Evolutionary conservation across 2,329 filamentous ascomycete species (phyloP).

Genomic region (Aspergillus costaricaensis): DNA sequence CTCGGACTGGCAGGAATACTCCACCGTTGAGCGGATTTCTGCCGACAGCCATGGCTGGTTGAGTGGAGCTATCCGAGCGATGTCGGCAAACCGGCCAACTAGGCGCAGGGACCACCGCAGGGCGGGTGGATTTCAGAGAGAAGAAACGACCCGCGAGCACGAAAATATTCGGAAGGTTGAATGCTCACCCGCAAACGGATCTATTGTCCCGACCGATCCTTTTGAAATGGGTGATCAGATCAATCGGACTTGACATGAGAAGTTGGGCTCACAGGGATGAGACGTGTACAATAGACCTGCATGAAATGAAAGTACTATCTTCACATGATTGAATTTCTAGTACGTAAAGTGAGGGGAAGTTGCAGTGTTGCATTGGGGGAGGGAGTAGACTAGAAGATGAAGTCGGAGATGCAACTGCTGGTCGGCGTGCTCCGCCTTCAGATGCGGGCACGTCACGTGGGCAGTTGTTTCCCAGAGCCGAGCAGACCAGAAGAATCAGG

Average conservation of each 20-base stretch:
- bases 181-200: background rate
- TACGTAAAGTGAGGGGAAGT: background rate
- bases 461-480: background rate
- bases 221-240: too few relatives aligned
- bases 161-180: background rate
- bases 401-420: background rate
- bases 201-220: background rate
- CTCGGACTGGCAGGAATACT: background rate
- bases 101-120: background rate
- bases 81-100: slow-evolving; percentile 13
- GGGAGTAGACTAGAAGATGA: background rate
- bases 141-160: background rate
- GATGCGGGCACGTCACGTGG: background rate
- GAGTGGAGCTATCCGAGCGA: slow-evolving; percentile 8
- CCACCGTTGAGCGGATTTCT: background rate
- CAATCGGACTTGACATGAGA: too few relatives aligned
- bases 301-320: background rate
- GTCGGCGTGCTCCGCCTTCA: background rate
- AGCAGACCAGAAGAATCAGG: background rate
- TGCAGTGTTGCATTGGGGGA: too few relatives aligned
- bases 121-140: background rate
- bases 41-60: background rate
- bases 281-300: background rate
- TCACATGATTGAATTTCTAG: background rate
- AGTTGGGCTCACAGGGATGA: background rate